These are phyloP conservation scores for Trichoderma hamatum DNA, from an alignment of 2,329 filamentous ascomycete species.

Conservation along the genomic window DNA sequence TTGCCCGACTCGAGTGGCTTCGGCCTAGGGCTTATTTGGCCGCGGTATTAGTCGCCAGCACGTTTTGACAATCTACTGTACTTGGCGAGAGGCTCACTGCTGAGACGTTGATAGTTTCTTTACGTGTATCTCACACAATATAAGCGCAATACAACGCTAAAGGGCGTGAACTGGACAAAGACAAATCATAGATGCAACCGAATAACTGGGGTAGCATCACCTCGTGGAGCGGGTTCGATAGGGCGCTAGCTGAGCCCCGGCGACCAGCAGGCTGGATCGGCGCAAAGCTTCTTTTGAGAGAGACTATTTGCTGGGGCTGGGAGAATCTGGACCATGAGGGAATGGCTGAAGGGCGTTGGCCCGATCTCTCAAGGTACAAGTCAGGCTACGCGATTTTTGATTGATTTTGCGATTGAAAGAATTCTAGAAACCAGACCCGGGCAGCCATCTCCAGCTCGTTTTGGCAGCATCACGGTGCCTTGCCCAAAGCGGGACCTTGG, in stretches of 20 bases:
- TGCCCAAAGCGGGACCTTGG: neutral
- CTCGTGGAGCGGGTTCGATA: constrained; percentile 20
- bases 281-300: constrained; percentile 16
- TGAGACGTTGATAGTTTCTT: neutral
- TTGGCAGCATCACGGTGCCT: neutral
- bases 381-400: neutral
- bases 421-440: constrained; percentile 7
- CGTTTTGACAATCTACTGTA: neutral
- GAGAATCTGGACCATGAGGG: neutral
- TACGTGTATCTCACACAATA: neutral
- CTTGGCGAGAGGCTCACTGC: neutral
- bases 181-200: neutral
- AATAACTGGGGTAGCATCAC: neutral
- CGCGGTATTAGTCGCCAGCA: neutral
- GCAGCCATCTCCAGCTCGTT: neutral
- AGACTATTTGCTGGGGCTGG: neutral
- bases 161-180: neutral
- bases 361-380: neutral
- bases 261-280: constrained; percentile 7
- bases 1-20: constrained; percentile 1
- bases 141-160: neutral
- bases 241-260: constrained; percentile 5
- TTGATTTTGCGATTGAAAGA: neutral
- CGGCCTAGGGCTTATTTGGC: constrained; percentile 16
- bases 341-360: neutral